Evolutionary conservation across 495 filamentous ascomycete species (phyloP).

Genomic region (Glutinoglossum americanum): DNA sequence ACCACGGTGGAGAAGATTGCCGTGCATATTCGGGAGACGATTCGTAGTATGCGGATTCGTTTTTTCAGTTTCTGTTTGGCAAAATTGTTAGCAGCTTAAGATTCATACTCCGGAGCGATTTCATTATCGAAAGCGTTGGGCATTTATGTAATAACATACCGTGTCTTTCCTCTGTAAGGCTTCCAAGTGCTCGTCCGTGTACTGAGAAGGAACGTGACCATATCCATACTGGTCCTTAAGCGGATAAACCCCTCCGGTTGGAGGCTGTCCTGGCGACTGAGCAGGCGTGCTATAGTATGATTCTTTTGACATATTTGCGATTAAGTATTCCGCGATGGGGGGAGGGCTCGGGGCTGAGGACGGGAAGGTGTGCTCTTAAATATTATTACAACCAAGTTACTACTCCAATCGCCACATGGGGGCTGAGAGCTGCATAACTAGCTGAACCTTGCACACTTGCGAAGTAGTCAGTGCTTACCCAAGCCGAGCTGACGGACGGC

Average conservation of each 20-base stretch:
- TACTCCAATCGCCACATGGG: not conserved
- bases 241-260: not conserved
- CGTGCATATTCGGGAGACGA: constrained; percentile 11
- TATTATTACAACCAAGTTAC: no score
- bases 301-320: not conserved
- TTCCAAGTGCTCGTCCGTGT: not conserved
- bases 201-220: not conserved
- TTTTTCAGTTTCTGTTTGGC: constrained; percentile 9
- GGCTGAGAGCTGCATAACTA: not conserved
- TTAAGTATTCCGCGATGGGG: no score
- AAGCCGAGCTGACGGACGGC: no score
- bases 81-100: not conserved
- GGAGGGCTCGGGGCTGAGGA: no score
- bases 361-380: no score
- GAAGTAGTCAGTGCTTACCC: no score
- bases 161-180: not conserved
- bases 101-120: no score
- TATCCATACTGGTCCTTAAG: not conserved
- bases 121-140: no score
- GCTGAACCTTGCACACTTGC: not conserved
- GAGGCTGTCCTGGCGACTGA: not conserved
- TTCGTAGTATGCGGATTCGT: constrained; percentile 11
- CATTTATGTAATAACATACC: not conserved
- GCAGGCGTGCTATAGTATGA: not conserved
- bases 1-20: constrained; percentile 9